Evolutionary conservation across 108 stramenopile species (phyloP).

Genomic region (Mayamaea pseudoterrestris): DNA sequence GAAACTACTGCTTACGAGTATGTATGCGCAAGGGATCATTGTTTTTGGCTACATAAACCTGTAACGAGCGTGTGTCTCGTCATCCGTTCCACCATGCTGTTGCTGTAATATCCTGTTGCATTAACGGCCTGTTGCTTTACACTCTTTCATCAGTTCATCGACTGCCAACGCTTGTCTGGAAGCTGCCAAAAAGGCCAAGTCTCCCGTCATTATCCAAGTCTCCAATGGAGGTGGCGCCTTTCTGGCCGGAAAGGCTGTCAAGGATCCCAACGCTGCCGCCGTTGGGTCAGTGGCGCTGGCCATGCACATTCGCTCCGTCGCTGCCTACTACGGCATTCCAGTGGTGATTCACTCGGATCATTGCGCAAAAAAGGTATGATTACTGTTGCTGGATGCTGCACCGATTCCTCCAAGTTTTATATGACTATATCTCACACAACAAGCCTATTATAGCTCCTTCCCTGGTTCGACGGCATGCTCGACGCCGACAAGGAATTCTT

Average conservation of each 20-base stretch:
- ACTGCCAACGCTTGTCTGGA: constrained; percentile 85
- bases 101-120: too few species aligned
- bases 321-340: constrained; percentile 93
- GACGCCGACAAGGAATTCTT: constrained; percentile 89
- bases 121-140: too few species aligned
- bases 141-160: constrained; percentile 57
- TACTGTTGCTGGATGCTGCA: too few species aligned
- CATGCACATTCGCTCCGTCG: constrained; percentile 89
- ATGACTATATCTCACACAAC: too few species aligned
- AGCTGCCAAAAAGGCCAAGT: constrained; percentile 77
- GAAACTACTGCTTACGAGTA: too few species aligned
- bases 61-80: too few species aligned
- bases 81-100: too few species aligned
- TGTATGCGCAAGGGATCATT: too few species aligned
- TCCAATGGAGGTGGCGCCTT: constrained; percentile 86
- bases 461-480: constrained; percentile 94
- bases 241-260: constrained; percentile 82
- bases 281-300: constrained; percentile 90
- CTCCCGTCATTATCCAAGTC: constrained; percentile 88
- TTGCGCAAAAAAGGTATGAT: constrained; percentile 89
- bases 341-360: constrained; percentile 96
- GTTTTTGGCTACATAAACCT: too few species aligned
- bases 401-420: too few species aligned
- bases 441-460: too few species aligned
- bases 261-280: constrained; percentile 68